phyloP scores from a whole-genome alignment of 345 rosid genomes.

The Angophora floribunda region DNA sequence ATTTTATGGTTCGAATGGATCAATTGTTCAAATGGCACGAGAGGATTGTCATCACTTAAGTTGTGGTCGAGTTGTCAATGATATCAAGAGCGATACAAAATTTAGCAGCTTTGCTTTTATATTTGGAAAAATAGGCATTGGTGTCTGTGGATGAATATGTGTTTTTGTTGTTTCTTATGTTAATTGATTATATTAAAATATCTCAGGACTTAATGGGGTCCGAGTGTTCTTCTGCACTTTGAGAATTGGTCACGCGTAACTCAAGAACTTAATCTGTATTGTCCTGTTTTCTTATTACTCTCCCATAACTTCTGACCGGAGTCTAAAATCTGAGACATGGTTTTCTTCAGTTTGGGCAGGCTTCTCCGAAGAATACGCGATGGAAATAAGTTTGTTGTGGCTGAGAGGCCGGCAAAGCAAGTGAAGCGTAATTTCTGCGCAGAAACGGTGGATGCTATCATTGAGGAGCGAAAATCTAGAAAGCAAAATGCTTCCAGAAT shows the following conservation, averaged over 20 bases:
- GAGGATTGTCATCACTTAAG: background rate
- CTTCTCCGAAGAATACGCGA: constrained; percentile 73
- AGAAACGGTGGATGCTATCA: constrained; percentile 53
- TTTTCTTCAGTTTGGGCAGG: constrained; percentile 86
- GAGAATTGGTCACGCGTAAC: background rate
- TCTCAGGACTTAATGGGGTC: background rate
- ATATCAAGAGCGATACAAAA: background rate
- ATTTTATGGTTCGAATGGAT: background rate
- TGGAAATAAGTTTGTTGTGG: constrained; percentile 82
- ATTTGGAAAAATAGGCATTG: background rate
- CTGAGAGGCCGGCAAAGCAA: constrained; percentile 58
- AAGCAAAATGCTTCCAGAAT: constrained; percentile 48
- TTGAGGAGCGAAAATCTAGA: constrained; percentile 55
- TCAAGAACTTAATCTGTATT: background rate
- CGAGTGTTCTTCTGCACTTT: background rate
- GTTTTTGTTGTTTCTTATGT: background rate
- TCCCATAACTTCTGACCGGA: background rate
- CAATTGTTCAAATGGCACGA: background rate
- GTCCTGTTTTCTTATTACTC: background rate
- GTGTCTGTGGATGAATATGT: background rate
- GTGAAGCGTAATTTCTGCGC: constrained; percentile 42
- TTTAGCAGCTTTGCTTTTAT: background rate
- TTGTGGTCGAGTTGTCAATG: background rate
- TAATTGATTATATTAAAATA: background rate
- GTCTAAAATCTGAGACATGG: background rate